These are phyloP conservation scores for Abrus pulchellus DNA, from an alignment of 306 rosid species.

Conservation along the genomic window DNA sequence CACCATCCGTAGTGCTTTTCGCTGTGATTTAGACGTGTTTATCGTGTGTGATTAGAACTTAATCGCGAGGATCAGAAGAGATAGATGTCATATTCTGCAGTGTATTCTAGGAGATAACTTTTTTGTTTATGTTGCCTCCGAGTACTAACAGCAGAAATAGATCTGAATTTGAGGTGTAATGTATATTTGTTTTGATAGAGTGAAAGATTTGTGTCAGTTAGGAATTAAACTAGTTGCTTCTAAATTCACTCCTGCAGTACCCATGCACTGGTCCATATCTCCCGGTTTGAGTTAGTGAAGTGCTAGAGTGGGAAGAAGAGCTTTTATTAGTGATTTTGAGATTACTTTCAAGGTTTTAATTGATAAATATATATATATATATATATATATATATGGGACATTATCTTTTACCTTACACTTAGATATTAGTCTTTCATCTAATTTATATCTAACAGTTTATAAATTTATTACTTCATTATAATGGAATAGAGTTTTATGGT, in stretches of 20 bases:
- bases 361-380: no score
- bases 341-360: conserved; percentile 27
- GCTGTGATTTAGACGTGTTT: conserved; percentile 11
- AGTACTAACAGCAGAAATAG: not conserved
- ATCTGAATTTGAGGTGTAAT: conserved; percentile 2
- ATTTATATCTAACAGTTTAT: no score
- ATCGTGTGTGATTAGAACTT: not conserved
- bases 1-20: not conserved
- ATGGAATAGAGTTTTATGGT: not conserved
- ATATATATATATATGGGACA: no score
- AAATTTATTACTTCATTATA: not conserved
- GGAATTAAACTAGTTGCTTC: conserved; percentile 17
- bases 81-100: conserved; percentile 13
- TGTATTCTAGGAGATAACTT: conserved; percentile 13
- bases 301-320: conserved; percentile 13
- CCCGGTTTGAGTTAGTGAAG: conserved; percentile 7
- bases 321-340: conserved; percentile 3
- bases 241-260: not conserved
- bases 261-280: not conserved
- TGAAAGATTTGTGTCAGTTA: not conserved
- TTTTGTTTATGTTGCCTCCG: not conserved
- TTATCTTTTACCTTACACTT: no score
- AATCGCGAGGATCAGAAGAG: conserved; percentile 15
- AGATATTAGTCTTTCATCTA: no score
- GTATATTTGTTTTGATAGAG: not conserved